Percentiles rank a stretch among this genome's conserved stretches.
phyloP scores from a whole-genome alignment of 768 basidiomycete species.

The Tylopilus felleus region DNA sequence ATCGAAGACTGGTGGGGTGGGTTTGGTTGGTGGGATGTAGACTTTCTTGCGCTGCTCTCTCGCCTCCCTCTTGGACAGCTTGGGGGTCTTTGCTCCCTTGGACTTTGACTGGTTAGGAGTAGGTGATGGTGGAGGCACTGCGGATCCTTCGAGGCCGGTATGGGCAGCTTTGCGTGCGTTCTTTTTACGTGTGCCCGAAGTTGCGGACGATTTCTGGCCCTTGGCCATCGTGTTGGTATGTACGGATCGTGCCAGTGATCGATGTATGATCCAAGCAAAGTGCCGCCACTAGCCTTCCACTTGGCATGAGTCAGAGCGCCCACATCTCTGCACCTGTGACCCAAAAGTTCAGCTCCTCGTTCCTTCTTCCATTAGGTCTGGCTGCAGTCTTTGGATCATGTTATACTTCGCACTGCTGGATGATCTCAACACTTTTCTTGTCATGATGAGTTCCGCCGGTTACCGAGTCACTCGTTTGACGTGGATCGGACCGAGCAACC shows the following conservation, averaged over 20 bases:
- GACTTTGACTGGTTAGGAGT: conserved; percentile 43
- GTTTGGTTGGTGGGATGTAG: conserved; percentile 85
- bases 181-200: conserved; percentile 88
- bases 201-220: conserved; percentile 69
- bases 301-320: no score
- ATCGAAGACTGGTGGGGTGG: conserved; percentile 69
- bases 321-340: no score
- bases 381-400: no score
- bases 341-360: no score
- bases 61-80: conserved; percentile 38
- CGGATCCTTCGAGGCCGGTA: neutral
- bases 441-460: no score
- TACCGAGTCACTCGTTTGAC: no score
- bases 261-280: neutral
- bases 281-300: no score
- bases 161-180: conserved; percentile 67
- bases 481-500: no score
- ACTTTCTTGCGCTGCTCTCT: conserved; percentile 80
- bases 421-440: no score
- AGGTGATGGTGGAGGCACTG: conserved; percentile 34
- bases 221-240: conserved; percentile 43
- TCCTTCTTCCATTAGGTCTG: no score
- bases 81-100: conserved; percentile 48
- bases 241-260: no score
- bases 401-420: no score